Percentiles rank a stretch among this genome's conserved stretches.
Evolutionary conservation across 306 rosid genomes (phyloP).

Genomic region (Hylodesmum podocarpum): DNA sequence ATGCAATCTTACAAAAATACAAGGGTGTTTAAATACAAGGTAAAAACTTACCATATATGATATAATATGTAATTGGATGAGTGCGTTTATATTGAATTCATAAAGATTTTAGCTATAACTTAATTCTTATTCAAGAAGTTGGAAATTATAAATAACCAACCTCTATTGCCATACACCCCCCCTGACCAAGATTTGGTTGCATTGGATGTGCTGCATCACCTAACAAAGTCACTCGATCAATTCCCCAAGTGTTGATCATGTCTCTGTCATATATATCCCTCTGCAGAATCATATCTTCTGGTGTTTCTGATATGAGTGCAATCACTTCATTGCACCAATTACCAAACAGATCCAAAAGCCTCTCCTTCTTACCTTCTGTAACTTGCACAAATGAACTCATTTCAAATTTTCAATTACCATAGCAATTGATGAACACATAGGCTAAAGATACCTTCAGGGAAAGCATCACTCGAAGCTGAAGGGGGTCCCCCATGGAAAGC

Average conservation of each 20-base stretch:
- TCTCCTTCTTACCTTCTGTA: constrained; percentile 42
- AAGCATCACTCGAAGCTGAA: constrained; percentile 20
- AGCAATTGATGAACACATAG: neutral
- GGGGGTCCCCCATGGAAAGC: constrained; percentile 52
- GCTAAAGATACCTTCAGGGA: constrained; percentile 25
- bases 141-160: constrained; percentile 4
- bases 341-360: constrained; percentile 34
- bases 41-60: too few species aligned
- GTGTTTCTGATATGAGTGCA: constrained; percentile 44
- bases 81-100: too few species aligned
- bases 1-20: too few species aligned
- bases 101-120: neutral
- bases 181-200: constrained; percentile 56
- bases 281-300: constrained; percentile 38
- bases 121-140: neutral
- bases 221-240: constrained; percentile 45
- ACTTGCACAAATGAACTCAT: neutral
- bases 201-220: constrained; percentile 57
- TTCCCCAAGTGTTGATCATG: constrained; percentile 41
- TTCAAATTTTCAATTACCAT: constrained; percentile 7
- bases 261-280: constrained; percentile 54
- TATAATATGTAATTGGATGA: neutral
- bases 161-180: constrained; percentile 57
- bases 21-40: too few species aligned
- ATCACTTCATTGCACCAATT: constrained; percentile 48